phyloP scores from a whole-genome alignment of 805 yeast genomes.

The Kodamaea kaohsiungensis region DNA sequence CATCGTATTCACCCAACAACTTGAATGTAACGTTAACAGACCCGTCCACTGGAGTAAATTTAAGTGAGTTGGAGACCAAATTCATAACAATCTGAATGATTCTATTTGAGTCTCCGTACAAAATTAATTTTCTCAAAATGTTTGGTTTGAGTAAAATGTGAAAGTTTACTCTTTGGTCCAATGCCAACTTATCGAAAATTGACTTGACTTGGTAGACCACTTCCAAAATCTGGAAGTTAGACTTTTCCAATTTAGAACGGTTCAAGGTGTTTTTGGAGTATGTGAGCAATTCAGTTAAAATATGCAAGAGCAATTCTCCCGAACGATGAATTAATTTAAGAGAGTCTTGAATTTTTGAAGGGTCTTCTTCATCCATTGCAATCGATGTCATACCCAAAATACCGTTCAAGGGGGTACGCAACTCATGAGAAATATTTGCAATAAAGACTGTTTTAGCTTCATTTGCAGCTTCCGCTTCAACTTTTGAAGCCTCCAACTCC shows the following conservation, averaged over 20 bases:
- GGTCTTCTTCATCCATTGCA: slow-evolving; percentile 83
- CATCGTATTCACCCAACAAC: slow-evolving; percentile 71
- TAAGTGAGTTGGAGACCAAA: slow-evolving; percentile 83
- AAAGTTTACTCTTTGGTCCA: slow-evolving; percentile 72
- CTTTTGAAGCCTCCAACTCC: slow-evolving; percentile 84
- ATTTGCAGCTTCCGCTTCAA: slow-evolving; percentile 91
- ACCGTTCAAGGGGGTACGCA: slow-evolving; percentile 95
- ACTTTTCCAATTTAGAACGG: slow-evolving; percentile 77
- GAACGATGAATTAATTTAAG: slow-evolving; percentile 83
- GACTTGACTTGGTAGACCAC: slow-evolving; percentile 83
- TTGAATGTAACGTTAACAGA: slow-evolving; percentile 64
- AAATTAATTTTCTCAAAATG: slow-evolving; percentile 57
- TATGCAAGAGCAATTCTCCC: slow-evolving; percentile 86
- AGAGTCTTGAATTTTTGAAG: slow-evolving; percentile 66
- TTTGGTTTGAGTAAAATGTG: slow-evolving; percentile 65
- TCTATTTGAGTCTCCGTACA: slow-evolving; percentile 87
- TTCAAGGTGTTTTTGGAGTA: slow-evolving; percentile 91
- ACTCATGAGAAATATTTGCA: slow-evolving; percentile 90
- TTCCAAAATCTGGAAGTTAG: slow-evolving; percentile 77
- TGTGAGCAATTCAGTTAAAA: slow-evolving; percentile 85
- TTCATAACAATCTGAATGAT: slow-evolving; percentile 92
- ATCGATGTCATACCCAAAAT: slow-evolving; percentile 94
- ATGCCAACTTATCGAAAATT: slow-evolving; percentile 78
- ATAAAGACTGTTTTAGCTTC: slow-evolving; percentile 94
- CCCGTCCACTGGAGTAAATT: slow-evolving; percentile 91